Evolutionary conservation across 768 basidiomycete species (phyloP).

Genomic region (Lactifluus hygrophoroides): DNA sequence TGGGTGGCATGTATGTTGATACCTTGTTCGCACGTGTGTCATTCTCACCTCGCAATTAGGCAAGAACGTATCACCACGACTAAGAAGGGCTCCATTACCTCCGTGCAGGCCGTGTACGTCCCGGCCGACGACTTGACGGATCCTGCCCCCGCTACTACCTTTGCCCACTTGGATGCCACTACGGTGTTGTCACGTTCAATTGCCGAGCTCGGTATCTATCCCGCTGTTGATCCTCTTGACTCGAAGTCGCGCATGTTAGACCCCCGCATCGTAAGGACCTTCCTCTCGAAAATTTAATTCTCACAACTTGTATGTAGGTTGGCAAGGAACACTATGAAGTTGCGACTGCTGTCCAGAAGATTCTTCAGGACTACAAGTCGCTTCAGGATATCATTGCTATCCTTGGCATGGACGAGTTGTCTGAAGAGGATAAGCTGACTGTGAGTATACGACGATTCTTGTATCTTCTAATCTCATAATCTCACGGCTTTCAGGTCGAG

Average conservation of each 20-base stretch:
- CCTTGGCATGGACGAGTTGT: slow-evolving; percentile 99
- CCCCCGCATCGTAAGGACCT: slow-evolving; percentile 81
- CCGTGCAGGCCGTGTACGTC: slow-evolving; percentile 99
- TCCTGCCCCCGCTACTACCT: slow-evolving; percentile 98
- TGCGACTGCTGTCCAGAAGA: slow-evolving; percentile 95
- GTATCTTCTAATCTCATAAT: neutral
- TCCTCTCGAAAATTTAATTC: neutral
- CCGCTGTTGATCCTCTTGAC: slow-evolving; percentile 98
- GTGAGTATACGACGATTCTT: slow-evolving; percentile 38
- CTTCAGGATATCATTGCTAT: slow-evolving; percentile 99
- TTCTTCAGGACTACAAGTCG: slow-evolving; percentile 94
- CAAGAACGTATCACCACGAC: slow-evolving; percentile 99
- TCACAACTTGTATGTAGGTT: slow-evolving; percentile 35
- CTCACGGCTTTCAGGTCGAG: slow-evolving; percentile 56
- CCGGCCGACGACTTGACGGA: slow-evolving; percentile 99
- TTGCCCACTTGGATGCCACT: slow-evolving; percentile 99
- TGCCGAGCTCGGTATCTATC: slow-evolving; percentile 98
- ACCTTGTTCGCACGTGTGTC: slow-evolving; percentile 11
- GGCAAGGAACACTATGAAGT: slow-evolving; percentile 92
- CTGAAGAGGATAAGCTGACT: slow-evolving; percentile 98
- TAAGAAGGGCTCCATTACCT: slow-evolving; percentile 99
- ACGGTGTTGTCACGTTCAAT: slow-evolving; percentile 99
- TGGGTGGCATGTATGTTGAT: slow-evolving; percentile 91
- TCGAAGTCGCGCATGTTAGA: slow-evolving; percentile 99
- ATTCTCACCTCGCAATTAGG: slow-evolving; percentile 34